These are phyloP conservation scores for Hypericum androsaemum DNA, from an alignment of 345 rosid genomes.

Conservation along the genomic window DNA sequence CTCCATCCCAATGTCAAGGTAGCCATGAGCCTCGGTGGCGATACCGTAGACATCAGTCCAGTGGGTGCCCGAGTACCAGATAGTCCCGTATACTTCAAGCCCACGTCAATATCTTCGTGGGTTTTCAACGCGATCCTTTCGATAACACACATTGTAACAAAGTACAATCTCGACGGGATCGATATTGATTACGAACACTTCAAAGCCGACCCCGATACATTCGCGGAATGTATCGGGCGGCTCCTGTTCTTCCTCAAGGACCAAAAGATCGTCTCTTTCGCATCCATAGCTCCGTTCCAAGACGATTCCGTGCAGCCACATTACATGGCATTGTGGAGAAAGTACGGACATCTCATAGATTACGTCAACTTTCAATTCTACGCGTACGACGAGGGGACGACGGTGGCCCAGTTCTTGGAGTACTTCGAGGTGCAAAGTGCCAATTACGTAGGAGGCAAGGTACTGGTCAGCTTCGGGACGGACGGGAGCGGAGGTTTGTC, in stretches of 20 bases:
- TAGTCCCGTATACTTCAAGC: constrained; percentile 17
- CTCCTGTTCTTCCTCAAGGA: constrained; percentile 24
- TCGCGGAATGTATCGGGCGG: constrained; percentile 45
- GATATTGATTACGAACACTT: constrained; percentile 54
- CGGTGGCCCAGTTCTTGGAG: constrained; percentile 28
- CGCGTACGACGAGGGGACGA: constrained; percentile 34
- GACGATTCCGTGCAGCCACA: constrained; percentile 28
- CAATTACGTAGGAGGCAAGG: constrained; percentile 36
- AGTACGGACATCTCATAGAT: constrained; percentile 46
- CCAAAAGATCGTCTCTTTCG: constrained; percentile 21
- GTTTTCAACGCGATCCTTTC: constrained; percentile 36
- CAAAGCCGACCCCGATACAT: constrained; percentile 35
- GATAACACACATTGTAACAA: constrained; percentile 24
- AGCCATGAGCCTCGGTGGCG: constrained; percentile 55
- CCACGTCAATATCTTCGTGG: constrained; percentile 38
- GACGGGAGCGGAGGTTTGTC: constrained; percentile 40
- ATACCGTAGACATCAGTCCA: constrained; percentile 12
- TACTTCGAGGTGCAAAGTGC: constrained; percentile 27
- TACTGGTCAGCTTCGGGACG: constrained; percentile 38
- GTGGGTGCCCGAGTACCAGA: neutral
- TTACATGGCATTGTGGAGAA: constrained; percentile 46
- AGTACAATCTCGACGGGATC: constrained; percentile 37
- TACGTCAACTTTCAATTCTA: constrained; percentile 56
- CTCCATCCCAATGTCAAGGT: constrained; percentile 35
- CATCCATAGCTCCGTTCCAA: constrained; percentile 52